These are phyloP conservation scores for Mycena rosella DNA, from an alignment of 768 basidiomycete species.

Conservation along the genomic window DNA sequence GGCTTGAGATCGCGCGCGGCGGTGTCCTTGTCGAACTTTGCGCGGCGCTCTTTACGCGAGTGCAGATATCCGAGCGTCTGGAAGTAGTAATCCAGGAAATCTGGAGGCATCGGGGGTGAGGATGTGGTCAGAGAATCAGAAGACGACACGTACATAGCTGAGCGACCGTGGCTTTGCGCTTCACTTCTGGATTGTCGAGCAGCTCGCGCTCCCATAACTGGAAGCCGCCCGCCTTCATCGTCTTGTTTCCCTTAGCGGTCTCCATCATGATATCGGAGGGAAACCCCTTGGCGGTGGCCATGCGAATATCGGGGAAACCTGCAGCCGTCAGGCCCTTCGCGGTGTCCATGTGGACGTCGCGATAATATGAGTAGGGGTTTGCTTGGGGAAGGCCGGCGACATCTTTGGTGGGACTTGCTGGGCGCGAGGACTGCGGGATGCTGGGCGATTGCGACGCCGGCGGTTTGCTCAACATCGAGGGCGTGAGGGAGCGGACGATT, in stretches of 20 bases:
- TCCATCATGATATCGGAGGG: constrained; percentile 77
- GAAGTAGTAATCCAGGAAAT: constrained; percentile 99
- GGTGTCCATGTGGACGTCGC: constrained; percentile 80
- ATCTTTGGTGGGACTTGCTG: constrained; percentile 40
- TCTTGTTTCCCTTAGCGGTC: constrained; percentile 67
- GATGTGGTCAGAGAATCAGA: constrained; percentile 18
- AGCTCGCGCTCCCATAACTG: constrained; percentile 90
- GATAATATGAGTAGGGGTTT: constrained; percentile 45
- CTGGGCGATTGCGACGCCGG: constrained; percentile 33
- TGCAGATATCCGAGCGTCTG: constrained; percentile 92
- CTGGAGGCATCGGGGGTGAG: constrained; percentile 53
- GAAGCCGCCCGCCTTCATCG: constrained; percentile 67
- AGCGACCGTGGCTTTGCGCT: constrained; percentile 95
- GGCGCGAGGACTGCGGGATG: constrained; percentile 24
- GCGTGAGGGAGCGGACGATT: too few relatives aligned
- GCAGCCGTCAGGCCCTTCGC: constrained; percentile 74
- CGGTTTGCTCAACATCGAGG: constrained; percentile 21
- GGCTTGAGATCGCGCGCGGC: constrained; percentile 68
- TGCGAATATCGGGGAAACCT: constrained; percentile 55
- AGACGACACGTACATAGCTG: constrained; percentile 84
- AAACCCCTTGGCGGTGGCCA: constrained; percentile 70
- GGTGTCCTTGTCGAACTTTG: constrained; percentile 88
- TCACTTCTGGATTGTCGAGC: constrained; percentile 87
- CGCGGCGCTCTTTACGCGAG: constrained; percentile 85
- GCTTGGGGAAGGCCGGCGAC: constrained; percentile 45